Percentiles rank a stretch among this genome's conserved stretches.
Evolutionary conservation across 305 asterid genomes (phyloP).

Genomic region (Withania somnifera): DNA sequence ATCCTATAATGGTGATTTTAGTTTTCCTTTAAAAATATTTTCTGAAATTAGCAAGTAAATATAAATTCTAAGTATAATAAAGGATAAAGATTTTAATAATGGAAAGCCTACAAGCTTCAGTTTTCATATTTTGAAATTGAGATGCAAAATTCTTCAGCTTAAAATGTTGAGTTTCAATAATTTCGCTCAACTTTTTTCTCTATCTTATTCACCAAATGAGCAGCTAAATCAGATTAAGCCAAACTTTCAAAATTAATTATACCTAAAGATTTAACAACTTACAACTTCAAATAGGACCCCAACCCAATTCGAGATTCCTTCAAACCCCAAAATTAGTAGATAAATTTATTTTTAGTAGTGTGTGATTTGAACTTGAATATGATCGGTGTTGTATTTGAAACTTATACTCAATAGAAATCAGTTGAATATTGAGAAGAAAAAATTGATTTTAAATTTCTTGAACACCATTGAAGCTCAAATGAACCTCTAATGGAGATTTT

Average conservation of each 20-base stretch:
- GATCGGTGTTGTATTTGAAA: neutral
- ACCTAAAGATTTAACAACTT: too few relatives aligned
- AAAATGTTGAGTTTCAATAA: neutral
- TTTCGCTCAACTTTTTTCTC: neutral
- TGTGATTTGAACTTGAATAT: neutral
- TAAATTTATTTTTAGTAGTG: neutral
- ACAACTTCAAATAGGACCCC: too few relatives aligned
- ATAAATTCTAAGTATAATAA: neutral
- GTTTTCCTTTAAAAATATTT: too few relatives aligned
- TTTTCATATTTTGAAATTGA: neutral
- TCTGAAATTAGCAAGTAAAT: too few relatives aligned
- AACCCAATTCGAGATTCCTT: neutral
- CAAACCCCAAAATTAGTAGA: neutral
- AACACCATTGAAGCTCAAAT: neutral
- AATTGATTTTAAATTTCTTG: neutral
- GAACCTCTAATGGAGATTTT: neutral
- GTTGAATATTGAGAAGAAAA: neutral
- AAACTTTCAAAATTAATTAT: neutral
- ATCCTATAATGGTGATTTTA: too few relatives aligned
- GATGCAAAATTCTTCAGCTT: neutral
- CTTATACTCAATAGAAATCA: neutral
- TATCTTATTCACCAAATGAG: neutral
- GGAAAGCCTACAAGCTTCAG: neutral
- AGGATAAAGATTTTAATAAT: neutral
- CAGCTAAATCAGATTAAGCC: neutral